These are phyloP conservation scores for Geotrichum cucujoidarum DNA, from an alignment of 1,139 yeast genomes.

Conservation along the genomic window DNA sequence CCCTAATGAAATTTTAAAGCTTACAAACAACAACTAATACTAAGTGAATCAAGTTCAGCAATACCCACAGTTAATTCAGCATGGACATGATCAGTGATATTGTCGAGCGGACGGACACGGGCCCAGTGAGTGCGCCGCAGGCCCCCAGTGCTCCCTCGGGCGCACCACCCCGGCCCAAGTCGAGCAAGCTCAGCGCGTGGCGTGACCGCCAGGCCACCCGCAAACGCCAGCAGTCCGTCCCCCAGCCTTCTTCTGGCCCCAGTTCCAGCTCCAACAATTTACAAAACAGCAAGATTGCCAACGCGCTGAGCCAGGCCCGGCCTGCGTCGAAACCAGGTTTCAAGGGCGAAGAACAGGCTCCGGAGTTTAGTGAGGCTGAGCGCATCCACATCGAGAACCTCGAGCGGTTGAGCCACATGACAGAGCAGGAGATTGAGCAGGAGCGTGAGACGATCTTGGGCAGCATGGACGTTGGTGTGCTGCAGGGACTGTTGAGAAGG, in stretches of 20 bases:
- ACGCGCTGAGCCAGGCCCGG: conserved; percentile 7
- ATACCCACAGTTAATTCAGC: not conserved
- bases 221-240: not conserved
- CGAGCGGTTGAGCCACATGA: conserved; percentile 57
- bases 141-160: conserved; percentile 18
- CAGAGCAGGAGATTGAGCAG: conserved; percentile 55
- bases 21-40: no score
- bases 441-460: conserved; percentile 66
- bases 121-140: conserved; percentile 39
- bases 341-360: not conserved
- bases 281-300: conserved; percentile 11
- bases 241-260: not conserved
- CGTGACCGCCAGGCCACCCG: conserved; percentile 9
- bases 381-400: conserved; percentile 74
- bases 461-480: conserved; percentile 62
- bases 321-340: not conserved
- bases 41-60: no score
- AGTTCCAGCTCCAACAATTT: no score
- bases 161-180: conserved; percentile 27
- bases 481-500: conserved; percentile 47
- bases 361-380: conserved; percentile 49
- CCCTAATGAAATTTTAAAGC: no score
- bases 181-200: conserved; percentile 36
- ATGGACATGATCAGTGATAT: conserved; percentile 78
- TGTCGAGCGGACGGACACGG: conserved; percentile 55